These are phyloP conservation scores for Pythium myriotylum DNA, from an alignment of 352 stramenopile species.

Conservation along the genomic window DNA sequence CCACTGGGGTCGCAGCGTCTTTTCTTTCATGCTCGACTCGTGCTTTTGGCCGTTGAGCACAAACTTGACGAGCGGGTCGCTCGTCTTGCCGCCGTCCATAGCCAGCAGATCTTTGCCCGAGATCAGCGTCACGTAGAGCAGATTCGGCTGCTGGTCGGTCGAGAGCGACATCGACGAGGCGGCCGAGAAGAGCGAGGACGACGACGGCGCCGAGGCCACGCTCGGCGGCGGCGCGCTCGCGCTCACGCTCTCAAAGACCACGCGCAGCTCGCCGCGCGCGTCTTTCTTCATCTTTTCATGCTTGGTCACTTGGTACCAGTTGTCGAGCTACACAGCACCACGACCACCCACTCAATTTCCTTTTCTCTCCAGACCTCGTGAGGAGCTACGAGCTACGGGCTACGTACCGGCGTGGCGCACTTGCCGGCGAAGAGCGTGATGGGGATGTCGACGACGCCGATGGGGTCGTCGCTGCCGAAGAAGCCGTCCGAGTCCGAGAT, in stretches of 20 bases:
- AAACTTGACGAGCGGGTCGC: conserved; percentile 88
- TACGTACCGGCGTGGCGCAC: conserved; percentile 30
- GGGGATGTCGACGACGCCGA: conserved; percentile 76
- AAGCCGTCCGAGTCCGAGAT: conserved; percentile 57
- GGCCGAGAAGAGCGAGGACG: conserved; percentile 19
- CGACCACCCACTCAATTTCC: no score
- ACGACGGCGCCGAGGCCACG: conserved; percentile 7
- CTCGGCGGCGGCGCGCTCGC: not conserved
- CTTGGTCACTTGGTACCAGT: conserved; percentile 73
- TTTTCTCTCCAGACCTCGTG: no score
- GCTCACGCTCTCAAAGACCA: conserved; percentile 42
- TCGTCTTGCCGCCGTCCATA: conserved; percentile 85
- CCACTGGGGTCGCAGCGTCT: conserved; percentile 73
- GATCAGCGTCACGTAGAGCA: conserved; percentile 73
- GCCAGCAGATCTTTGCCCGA: conserved; percentile 80
- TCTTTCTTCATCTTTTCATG: conserved; percentile 76
- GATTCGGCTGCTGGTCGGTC: conserved; percentile 49
- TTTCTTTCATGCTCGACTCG: conserved; percentile 72
- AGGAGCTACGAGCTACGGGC: no score
- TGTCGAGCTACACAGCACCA: conserved; percentile 52
- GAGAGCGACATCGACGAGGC: not conserved
- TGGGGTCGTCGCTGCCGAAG: conserved; percentile 63
- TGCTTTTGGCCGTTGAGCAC: conserved; percentile 80
- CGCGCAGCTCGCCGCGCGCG: conserved; percentile 53
- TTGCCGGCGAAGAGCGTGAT: conserved; percentile 50